A percentile compares a stretch with the other conserved stretches of the same genome.
Conservation (phyloP, 176 grass and related monocot species). For the Chloris gayana region DNA sequence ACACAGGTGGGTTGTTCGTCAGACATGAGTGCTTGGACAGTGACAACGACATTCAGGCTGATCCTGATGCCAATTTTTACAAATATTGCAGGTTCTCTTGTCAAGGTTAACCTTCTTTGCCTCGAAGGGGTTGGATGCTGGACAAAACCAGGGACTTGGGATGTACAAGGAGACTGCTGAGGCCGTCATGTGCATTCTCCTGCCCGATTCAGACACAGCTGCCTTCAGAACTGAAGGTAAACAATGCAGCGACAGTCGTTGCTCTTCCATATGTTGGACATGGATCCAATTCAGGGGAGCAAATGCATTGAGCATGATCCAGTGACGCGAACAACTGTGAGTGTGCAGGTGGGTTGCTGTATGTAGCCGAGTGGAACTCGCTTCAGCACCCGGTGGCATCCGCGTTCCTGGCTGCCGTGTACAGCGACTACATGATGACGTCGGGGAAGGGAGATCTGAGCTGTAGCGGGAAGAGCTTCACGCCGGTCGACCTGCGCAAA, state of each 20-base stretch:
- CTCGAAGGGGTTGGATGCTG: slow-evolving; percentile 32
- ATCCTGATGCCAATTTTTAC: not conserved
- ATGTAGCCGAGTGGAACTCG: slow-evolving; percentile 66
- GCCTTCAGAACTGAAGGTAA: slow-evolving; percentile 67
- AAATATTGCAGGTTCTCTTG: slow-evolving; percentile 60
- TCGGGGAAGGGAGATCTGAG: slow-evolving; percentile 48
- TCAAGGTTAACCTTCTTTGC: slow-evolving; percentile 74
- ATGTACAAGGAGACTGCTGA: slow-evolving; percentile 68
- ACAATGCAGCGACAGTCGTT: not conserved
- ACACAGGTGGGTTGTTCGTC: slow-evolving; percentile 48
- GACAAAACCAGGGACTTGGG: slow-evolving; percentile 33
- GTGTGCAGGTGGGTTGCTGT: slow-evolving; percentile 64
- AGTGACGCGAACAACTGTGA: not conserved
- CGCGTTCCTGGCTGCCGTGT: slow-evolving; percentile 66
- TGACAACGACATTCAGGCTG: not conserved
- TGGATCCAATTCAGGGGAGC: not conserved
- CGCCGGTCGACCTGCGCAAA: slow-evolving; percentile 55
- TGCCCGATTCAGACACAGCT: slow-evolving; percentile 66
- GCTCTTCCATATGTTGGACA: no score
- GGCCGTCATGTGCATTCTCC: slow-evolving; percentile 73
- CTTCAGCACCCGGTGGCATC: slow-evolving; percentile 79
- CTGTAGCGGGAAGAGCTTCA: slow-evolving; percentile 60
- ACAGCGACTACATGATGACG: slow-evolving; percentile 72
- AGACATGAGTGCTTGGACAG: not conserved
- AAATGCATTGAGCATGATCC: not conserved